A percentile compares a stretch with the other conserved stretches of the same genome.
Evolutionary conservation across 768 basidiomycete species (phyloP).

Genomic region (Kondoa subrosea): DNA sequence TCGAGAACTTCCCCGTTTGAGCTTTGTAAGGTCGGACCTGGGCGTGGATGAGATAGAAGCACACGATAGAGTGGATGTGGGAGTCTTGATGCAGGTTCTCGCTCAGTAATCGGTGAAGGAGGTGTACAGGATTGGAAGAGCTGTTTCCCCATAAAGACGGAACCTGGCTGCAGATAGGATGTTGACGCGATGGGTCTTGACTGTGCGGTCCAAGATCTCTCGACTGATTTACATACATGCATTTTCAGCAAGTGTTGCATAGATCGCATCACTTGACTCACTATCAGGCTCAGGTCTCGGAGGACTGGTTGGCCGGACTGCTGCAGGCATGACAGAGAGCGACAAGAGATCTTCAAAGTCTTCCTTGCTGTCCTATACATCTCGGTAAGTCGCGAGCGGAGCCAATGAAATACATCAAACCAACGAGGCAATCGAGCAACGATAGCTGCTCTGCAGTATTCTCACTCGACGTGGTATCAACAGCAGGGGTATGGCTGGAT

Average conservation of each 20-base stretch:
- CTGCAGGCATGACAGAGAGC: background rate
- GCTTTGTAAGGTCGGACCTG: background rate
- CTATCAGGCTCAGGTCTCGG: background rate
- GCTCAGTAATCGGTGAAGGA: too few species aligned
- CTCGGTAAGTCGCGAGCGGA: background rate
- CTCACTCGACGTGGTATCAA: background rate
- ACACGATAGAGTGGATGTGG: background rate
- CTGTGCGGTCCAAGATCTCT: too few species aligned
- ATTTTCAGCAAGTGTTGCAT: too few species aligned
- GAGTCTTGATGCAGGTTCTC: too few species aligned
- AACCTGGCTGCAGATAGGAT: background rate
- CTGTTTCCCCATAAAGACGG: background rate
- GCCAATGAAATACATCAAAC: background rate
- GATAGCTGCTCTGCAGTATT: background rate
- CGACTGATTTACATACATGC: too few species aligned
- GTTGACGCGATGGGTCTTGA: background rate
- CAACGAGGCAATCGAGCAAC: background rate
- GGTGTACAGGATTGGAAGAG: too few species aligned
- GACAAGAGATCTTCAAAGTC: background rate
- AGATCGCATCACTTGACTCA: too few species aligned
- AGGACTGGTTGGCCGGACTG: background rate
- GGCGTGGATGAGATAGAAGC: background rate
- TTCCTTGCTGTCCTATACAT: background rate
- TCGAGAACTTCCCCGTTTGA: background rate
- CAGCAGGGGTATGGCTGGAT: background rate